Evolutionary conservation across 208 protist genomes (phyloP).

Genomic region (Balamuthia mandrillaris): DNA sequence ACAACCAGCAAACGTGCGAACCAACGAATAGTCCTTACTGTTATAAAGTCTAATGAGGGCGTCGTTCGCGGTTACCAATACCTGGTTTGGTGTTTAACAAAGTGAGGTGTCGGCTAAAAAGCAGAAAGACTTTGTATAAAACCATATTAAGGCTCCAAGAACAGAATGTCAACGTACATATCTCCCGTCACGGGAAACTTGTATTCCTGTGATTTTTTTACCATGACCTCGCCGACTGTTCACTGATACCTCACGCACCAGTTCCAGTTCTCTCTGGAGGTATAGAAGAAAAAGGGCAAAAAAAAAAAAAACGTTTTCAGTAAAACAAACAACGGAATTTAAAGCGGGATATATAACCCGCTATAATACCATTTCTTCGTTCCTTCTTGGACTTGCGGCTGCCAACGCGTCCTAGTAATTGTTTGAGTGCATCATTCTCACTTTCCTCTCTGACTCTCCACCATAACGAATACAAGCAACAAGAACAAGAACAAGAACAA

Average conservation of each 20-base stretch:
- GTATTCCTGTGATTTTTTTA: conserved; percentile 44
- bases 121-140: neutral
- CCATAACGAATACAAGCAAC: too few relatives aligned
- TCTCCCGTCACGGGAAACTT: conserved; percentile 36
- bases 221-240: conserved; percentile 13
- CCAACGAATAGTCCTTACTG: conserved; percentile 55
- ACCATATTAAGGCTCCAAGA: neutral
- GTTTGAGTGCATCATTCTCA: too few relatives aligned
- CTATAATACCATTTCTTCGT: too few relatives aligned
- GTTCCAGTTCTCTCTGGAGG: neutral
- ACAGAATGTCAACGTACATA: neutral
- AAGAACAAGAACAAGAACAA: too few relatives aligned
- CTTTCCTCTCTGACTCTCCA: too few relatives aligned
- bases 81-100: neutral
- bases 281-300: neutral
- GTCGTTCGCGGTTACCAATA: conserved; percentile 71
- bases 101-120: neutral
- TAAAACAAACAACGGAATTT: too few relatives aligned
- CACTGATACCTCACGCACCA: neutral
- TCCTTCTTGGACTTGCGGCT: too few relatives aligned
- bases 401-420: too few relatives aligned
- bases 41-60: conserved; percentile 62
- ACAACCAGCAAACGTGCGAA: conserved; percentile 56
- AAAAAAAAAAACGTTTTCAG: too few relatives aligned
- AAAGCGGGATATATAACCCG: too few relatives aligned